phyloP scores from a whole-genome alignment of 345 rosid species.

The Cardamine resedifolia region DNA sequence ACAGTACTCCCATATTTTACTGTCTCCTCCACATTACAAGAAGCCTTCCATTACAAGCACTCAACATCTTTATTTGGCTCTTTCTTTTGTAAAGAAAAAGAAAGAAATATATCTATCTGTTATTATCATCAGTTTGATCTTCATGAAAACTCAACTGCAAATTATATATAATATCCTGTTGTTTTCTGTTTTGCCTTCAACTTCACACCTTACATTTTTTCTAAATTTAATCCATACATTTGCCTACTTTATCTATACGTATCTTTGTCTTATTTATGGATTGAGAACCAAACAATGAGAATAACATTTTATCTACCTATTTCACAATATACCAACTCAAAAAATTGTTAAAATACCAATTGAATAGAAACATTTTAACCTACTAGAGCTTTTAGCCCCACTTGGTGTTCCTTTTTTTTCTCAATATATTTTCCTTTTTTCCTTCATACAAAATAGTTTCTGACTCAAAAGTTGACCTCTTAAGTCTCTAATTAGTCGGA shows the following conservation, averaged over 20 bases:
- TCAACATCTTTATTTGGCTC: constrained; percentile 23
- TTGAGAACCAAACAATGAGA: constrained; percentile 33
- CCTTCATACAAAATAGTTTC: background rate
- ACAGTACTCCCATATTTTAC: constrained; percentile 28
- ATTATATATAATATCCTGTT: constrained; percentile 12
- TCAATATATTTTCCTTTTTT: background rate
- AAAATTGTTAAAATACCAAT: constrained; percentile 22
- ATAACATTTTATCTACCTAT: constrained; percentile 33
- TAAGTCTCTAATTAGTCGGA: background rate
- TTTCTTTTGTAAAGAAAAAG: constrained; percentile 20
- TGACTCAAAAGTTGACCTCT: background rate
- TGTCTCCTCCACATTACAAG: constrained; percentile 41
- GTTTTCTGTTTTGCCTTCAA: constrained; percentile 32
- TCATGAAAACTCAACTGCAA: constrained; percentile 15
- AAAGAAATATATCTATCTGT: constrained; percentile 7
- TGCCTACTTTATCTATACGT: constrained; percentile 26
- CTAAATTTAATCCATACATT: constrained; percentile 24
- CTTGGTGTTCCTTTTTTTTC: background rate
- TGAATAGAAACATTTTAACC: constrained; percentile 33
- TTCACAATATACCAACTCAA: constrained; percentile 21
- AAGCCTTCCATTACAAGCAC: constrained; percentile 37
- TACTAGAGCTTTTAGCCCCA: constrained; percentile 35
- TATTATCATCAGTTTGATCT: constrained; percentile 12
- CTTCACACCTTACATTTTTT: constrained; percentile 32
- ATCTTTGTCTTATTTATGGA: constrained; percentile 30